Percentiles rank a stretch among this genome's conserved stretches.
phyloP scores from a whole-genome alignment of 129 eudicot genomes.

The Flaveria ramosissima region DNA sequence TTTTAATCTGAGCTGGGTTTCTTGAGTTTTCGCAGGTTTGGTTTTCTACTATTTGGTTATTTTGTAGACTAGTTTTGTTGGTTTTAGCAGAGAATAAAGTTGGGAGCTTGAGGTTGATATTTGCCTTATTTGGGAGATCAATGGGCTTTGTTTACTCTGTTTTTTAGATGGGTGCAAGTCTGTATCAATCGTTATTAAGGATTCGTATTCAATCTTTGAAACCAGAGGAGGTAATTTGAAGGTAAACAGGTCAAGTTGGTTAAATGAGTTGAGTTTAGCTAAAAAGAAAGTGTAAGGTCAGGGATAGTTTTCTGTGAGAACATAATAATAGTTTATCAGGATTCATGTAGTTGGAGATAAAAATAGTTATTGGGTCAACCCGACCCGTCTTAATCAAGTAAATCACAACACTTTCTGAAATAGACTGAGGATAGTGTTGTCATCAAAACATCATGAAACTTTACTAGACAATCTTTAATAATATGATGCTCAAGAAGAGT shows the following conservation, averaged over 20 bases:
- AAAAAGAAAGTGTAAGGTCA: too few species aligned
- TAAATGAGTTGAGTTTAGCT: background rate
- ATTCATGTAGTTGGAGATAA: background rate
- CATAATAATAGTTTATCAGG: background rate
- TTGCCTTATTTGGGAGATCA: background rate
- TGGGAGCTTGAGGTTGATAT: background rate
- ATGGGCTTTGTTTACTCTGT: slow-evolving; percentile 11
- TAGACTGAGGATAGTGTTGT: background rate
- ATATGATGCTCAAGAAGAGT: background rate
- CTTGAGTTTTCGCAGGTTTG: slow-evolving; percentile 24
- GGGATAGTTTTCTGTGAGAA: background rate
- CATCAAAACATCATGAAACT: background rate
- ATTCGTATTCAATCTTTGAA: background rate
- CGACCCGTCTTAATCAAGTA: background rate
- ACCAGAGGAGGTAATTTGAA: slow-evolving; percentile 1
- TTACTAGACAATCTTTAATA: background rate
- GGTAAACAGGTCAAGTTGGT: background rate
- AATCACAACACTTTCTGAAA: background rate
- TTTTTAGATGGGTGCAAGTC: slow-evolving; percentile 14
- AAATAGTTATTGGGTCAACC: background rate
- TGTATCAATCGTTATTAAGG: background rate
- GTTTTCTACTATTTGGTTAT: background rate
- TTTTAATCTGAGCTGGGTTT: slow-evolving; percentile 11
- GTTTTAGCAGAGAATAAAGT: background rate
- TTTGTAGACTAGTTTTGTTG: background rate